Percentiles rank a stretch among this genome's conserved stretches.
phyloP scores from a whole-genome alignment of 345 rosid genomes.

The Stellera chamaejasme region DNA sequence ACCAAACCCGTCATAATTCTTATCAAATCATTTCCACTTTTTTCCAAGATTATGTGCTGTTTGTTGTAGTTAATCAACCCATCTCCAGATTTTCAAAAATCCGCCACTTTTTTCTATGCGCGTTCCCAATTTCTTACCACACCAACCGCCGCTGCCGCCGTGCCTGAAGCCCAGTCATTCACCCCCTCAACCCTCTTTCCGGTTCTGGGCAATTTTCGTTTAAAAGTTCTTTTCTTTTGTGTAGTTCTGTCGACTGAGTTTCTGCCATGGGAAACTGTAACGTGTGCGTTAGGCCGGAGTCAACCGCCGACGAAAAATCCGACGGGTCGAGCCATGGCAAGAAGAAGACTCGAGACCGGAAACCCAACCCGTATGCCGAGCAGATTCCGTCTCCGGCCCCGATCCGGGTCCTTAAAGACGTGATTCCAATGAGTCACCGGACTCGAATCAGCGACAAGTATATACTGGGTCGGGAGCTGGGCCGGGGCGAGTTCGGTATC shows the following conservation, averaged over 20 bases:
- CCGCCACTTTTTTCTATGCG: too few species aligned
- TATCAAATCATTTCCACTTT: too few species aligned
- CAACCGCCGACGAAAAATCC: constrained; percentile 22
- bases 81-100: too few species aligned
- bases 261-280: constrained; percentile 81
- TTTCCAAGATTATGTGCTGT: too few species aligned
- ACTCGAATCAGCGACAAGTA: constrained; percentile 81
- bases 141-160: too few species aligned
- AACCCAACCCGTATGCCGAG: constrained; percentile 52
- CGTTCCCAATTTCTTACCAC: too few species aligned
- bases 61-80: too few species aligned
- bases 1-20: too few species aligned
- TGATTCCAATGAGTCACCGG: constrained; percentile 46
- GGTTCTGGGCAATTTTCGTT: too few species aligned
- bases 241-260: neutral
- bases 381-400: constrained; percentile 40
- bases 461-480: constrained; percentile 75
- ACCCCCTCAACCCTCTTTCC: too few species aligned
- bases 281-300: constrained; percentile 64
- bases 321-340: constrained; percentile 14
- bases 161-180: too few species aligned
- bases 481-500: constrained; percentile 94
- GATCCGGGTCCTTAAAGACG: constrained; percentile 68
- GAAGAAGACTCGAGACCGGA: constrained; percentile 32
- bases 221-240: too few species aligned